Evolutionary conservation across 176 grass and related monocot species (phyloP).

Genomic region (Guadua angustifolia): DNA sequence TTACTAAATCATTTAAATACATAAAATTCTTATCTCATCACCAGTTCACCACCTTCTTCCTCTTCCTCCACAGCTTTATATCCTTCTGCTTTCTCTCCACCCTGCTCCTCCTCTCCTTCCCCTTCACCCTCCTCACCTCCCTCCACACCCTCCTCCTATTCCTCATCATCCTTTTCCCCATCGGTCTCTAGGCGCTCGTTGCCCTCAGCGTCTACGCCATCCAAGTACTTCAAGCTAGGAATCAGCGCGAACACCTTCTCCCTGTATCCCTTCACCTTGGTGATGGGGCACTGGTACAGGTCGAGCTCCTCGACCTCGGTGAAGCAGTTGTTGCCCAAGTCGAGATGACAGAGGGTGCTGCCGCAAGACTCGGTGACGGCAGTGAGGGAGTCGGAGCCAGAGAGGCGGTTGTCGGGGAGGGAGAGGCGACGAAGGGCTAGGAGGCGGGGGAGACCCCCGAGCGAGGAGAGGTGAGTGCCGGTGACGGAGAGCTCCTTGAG

Average conservation of each 20-base stretch:
- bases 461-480: slow-evolving; percentile 56
- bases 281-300: slow-evolving; percentile 70
- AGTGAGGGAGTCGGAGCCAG: slow-evolving; percentile 49
- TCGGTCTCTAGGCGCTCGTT: slow-evolving; percentile 69
- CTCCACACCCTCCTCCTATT: slow-evolving; percentile 25
- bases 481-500: slow-evolving; percentile 67
- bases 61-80: slow-evolving; percentile 20
- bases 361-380: slow-evolving; percentile 53
- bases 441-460: slow-evolving; percentile 63
- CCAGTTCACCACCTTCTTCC: slow-evolving; percentile 47
- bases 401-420: slow-evolving; percentile 73
- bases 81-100: slow-evolving; percentile 19
- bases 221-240: slow-evolving; percentile 56
- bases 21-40: slow-evolving; percentile 36
- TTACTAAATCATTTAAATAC: background rate
- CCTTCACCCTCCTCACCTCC: slow-evolving; percentile 11
- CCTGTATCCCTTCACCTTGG: slow-evolving; percentile 58
- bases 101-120: slow-evolving; percentile 13
- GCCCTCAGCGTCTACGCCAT: slow-evolving; percentile 60
- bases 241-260: slow-evolving; percentile 59
- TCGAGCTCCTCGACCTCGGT: slow-evolving; percentile 54
- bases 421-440: slow-evolving; percentile 63
- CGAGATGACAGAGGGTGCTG: slow-evolving; percentile 56
- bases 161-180: slow-evolving; percentile 60
- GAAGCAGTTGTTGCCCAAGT: slow-evolving; percentile 75